Conservation (phyloP, 1,139 yeast species). For the Suhomyces bokatorum region DNA sequence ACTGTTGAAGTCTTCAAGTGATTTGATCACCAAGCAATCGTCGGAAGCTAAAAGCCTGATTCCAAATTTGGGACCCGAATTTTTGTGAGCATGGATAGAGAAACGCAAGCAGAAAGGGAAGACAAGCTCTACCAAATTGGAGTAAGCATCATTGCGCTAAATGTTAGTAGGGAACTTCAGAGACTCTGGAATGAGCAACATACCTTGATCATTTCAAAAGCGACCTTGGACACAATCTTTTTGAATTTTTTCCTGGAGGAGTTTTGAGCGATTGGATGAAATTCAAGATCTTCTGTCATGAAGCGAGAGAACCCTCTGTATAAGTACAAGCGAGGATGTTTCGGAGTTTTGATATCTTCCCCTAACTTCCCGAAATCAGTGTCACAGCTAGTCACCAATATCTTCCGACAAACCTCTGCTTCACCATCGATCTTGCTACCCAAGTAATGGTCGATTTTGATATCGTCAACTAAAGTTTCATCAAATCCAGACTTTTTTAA, state of each 20-base stretch:
- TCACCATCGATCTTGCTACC: constrained; percentile 35
- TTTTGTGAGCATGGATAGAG: constrained; percentile 62
- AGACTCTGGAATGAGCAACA: neutral
- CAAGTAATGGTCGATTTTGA: constrained; percentile 33
- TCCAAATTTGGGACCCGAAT: constrained; percentile 60
- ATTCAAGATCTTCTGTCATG: constrained; percentile 57
- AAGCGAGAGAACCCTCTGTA: constrained; percentile 60
- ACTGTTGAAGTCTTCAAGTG: constrained; percentile 29
- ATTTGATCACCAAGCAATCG: constrained; percentile 41
- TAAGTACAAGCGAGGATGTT: constrained; percentile 53
- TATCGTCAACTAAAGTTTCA: constrained; percentile 20
- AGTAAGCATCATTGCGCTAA: constrained; percentile 60
- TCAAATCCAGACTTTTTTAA: constrained; percentile 22
- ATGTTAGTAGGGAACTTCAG: constrained; percentile 14
- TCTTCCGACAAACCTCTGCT: constrained; percentile 41
- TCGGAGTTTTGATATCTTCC: constrained; percentile 36
- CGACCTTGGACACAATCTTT: constrained; percentile 52
- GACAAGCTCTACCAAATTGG: constrained; percentile 58
- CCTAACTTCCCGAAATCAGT: constrained; percentile 40
- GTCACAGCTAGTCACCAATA: constrained; percentile 41
- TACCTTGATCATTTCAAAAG: constrained; percentile 60
- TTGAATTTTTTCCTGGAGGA: constrained; percentile 51
- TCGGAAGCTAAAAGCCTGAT: constrained; percentile 47
- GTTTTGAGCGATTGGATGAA: constrained; percentile 37
- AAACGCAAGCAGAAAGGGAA: constrained; percentile 61